phyloP scores from a whole-genome alignment of 768 basidiomycete genomes.

The Fibroporia radiculosa region DNA sequence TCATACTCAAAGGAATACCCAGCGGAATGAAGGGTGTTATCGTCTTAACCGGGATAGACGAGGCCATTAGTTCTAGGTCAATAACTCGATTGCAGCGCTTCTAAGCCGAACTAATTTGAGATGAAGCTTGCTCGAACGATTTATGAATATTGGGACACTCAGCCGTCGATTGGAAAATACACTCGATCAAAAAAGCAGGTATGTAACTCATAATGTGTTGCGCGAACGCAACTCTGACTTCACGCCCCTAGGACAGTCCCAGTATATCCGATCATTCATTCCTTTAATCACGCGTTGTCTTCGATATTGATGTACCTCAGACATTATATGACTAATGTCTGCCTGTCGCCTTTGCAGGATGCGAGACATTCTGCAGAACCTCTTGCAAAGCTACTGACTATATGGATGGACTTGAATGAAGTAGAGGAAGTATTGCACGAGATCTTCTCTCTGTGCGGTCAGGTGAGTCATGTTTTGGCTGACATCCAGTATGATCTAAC shows the following conservation, averaged over 20 bases:
- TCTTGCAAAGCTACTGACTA: conserved; percentile 9
- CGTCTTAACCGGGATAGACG: conserved; percentile 50
- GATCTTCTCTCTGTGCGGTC: conserved; percentile 48
- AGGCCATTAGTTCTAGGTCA: conserved; percentile 50
- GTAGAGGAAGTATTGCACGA: conserved; percentile 25
- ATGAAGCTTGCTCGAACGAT: conserved; percentile 43
- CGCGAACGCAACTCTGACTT: no score
- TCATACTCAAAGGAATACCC: conserved; percentile 37
- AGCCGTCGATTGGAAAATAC: conserved; percentile 60
- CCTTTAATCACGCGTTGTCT: conserved; percentile 59
- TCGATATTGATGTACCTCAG: conserved; percentile 45
- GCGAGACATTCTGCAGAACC: not conserved
- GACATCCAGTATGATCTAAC: not conserved
- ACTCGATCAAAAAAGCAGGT: conserved; percentile 46
- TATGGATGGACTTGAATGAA: conserved; percentile 20
- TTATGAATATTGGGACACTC: conserved; percentile 60
- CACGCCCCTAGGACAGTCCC: no score
- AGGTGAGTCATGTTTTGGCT: conserved; percentile 34
- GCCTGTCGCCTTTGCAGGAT: not conserved
- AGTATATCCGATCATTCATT: conserved; percentile 38
- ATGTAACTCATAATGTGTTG: conserved; percentile 7
- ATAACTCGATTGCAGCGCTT: not conserved
- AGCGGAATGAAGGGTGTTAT: conserved; percentile 30
- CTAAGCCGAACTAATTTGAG: not conserved
- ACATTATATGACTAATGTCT: conserved; percentile 2